Percentiles rank a stretch among this genome's conserved stretches.
These are phyloP conservation scores for Raffaelea arxii DNA, from an alignment of 2,329 filamentous ascomycete species.

Conservation along the genomic window DNA sequence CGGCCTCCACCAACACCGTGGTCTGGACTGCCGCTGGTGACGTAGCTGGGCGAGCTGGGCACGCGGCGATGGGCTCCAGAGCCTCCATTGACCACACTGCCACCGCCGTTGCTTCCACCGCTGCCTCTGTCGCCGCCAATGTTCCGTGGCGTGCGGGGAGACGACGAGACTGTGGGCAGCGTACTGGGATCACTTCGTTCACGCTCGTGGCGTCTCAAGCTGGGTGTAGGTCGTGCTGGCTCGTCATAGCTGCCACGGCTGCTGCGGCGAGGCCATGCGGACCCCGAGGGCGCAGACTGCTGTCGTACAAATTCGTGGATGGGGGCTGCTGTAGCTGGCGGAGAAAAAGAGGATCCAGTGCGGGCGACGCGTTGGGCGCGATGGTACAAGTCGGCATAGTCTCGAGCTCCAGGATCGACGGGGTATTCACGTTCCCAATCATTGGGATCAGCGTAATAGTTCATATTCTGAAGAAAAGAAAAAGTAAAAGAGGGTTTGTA, in stretches of 20 bases:
- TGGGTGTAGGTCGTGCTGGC: no score
- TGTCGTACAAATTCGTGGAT: slow-evolving; percentile 9
- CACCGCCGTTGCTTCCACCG: no score
- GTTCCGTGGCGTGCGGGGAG: no score
- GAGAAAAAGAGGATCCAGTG: slow-evolving; percentile 7
- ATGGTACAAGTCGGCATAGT: slow-evolving; percentile 8
- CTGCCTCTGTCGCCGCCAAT: no score
- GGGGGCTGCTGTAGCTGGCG: slow-evolving; percentile 8
- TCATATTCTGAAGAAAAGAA: no score
- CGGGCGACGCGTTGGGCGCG: slow-evolving; percentile 6
- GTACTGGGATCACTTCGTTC: no score
- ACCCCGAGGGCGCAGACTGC: slow-evolving; percentile 4
- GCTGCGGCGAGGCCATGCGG: background rate
- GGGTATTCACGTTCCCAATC: slow-evolving; percentile 19
- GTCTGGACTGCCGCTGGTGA: background rate
- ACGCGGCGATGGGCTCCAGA: no score
- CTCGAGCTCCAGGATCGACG: background rate
- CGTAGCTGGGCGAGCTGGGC: background rate
- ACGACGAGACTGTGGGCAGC: no score
- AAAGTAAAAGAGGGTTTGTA: no score
- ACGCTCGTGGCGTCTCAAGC: no score
- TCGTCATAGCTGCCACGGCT: slow-evolving; percentile 10
- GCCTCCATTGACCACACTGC: no score
- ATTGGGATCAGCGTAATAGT: slow-evolving; percentile 4
- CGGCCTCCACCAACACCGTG: no score